Base-by-base conservation (phyloP, 1,284 basidiomycete species). In the Omphalotus olearius region DNA sequence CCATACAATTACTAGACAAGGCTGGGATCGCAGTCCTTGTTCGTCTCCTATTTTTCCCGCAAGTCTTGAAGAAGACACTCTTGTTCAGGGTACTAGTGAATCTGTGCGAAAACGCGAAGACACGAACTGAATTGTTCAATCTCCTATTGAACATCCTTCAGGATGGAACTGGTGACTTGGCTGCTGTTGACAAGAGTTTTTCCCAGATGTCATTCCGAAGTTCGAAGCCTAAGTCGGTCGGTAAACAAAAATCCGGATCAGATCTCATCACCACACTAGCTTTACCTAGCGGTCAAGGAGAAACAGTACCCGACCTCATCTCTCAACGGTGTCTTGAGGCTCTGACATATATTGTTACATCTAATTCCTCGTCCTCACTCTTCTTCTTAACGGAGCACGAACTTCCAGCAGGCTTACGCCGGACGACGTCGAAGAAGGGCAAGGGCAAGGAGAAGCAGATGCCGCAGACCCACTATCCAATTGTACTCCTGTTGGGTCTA, bases 331-430 rank as follows among this genome's bases (percentile, higher is more conserved):
- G 92, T 62, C 78, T 98, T 26, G 94, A 98, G 64, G 89, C 90
- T 2, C 72, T 98, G 54, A 82, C 83, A 0, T 91, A 83, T 67
- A 91, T 98, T 59, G 93, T 96, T 62, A 80, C 76, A 51, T 76
- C 84, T 20, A 97, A 96, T 66, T 85, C 92, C 54, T 67, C 81
- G 14, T 89, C 91, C 0, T 88, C 93, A 1, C 69, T 92, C 17
- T 98, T 94, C 76, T 98, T 98, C 82, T 75, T 98, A 52, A 91
- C 87, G 0, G 95, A 98, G 67, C 93, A 97, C 61, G 95, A 98
- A 60, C 72, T 93, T 26, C 84, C 89, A 4, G 76, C 78, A 14
- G 86, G 88, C 30, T 75, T 94, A 20, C 83, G 83, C 57, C 83
- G 84, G 59, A 68, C 74, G 6, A 69, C 76, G 0, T 78, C 79